Evolutionary conservation across 2,329 filamentous ascomycete species (phyloP).

Genomic region (Pyrenophora seminiperda): DNA sequence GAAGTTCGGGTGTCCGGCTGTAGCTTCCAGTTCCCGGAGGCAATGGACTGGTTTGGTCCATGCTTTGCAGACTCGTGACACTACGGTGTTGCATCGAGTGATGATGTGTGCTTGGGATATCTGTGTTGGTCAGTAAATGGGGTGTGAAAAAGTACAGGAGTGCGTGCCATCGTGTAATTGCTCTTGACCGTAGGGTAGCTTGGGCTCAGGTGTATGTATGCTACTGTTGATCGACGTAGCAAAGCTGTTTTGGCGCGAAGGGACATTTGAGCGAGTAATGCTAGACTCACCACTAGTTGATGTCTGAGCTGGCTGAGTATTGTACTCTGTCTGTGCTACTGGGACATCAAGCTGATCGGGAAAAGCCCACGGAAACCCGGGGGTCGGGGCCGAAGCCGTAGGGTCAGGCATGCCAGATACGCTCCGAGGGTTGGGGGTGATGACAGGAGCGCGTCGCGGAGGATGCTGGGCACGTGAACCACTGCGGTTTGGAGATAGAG

Average conservation of each 20-base stretch:
- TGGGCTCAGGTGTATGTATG: slow-evolving; percentile 76
- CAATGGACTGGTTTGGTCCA: slow-evolving; percentile 59
- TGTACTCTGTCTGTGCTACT: no score
- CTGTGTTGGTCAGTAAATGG: slow-evolving; percentile 37
- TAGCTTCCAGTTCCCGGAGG: slow-evolving; percentile 72
- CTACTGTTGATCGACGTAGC: slow-evolving; percentile 80
- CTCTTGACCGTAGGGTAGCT: slow-evolving; percentile 72
- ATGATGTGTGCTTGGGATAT: slow-evolving; percentile 64
- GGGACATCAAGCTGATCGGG: slow-evolving; percentile 68
- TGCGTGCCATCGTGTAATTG: slow-evolving; percentile 67
- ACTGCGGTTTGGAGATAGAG: slow-evolving; percentile 53
- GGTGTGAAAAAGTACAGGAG: slow-evolving; percentile 10
- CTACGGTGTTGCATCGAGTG: slow-evolving; percentile 77
- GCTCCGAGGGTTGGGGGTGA: slow-evolving; percentile 69
- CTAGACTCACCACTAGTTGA: slow-evolving; percentile 57
- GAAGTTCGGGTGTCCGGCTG: slow-evolving; percentile 79
- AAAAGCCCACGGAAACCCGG: slow-evolving; percentile 84
- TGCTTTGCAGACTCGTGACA: slow-evolving; percentile 67
- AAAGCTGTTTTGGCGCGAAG: slow-evolving; percentile 75
- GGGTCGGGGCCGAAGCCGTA: slow-evolving; percentile 75
- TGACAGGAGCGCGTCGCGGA: slow-evolving; percentile 71
- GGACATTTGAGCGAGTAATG: slow-evolving; percentile 57
- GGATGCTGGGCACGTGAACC: slow-evolving; percentile 43
- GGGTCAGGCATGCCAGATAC: slow-evolving; percentile 66
- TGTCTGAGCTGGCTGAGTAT: slow-evolving; percentile 6